Evolutionary conservation across 768 basidiomycete species (phyloP).

Genomic region (Termitomyces eurrhizus): DNA sequence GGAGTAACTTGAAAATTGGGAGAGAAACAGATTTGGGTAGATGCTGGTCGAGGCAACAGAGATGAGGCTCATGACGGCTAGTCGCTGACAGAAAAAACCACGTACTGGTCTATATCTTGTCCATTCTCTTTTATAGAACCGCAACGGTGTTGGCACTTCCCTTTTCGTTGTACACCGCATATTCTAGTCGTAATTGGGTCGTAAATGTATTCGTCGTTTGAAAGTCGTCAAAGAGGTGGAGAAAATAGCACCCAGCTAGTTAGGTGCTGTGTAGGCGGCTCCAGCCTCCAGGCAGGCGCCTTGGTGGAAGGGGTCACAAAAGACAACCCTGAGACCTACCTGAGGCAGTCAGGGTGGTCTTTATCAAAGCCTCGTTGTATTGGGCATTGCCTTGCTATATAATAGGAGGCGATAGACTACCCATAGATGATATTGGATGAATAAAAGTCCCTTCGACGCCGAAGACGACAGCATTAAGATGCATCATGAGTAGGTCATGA

Average conservation of each 20-base stretch:
- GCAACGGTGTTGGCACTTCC: conserved; percentile 15
- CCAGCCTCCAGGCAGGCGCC: conserved; percentile 1
- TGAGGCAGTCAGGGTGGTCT: conserved; percentile 6
- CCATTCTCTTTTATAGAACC: conserved; percentile 38
- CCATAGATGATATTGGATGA: neutral
- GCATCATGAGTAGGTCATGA: neutral
- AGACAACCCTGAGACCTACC: conserved; percentile 6
- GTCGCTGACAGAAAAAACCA: neutral
- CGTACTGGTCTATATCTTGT: conserved; percentile 37
- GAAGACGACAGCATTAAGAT: neutral
- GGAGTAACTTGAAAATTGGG: conserved; percentile 40
- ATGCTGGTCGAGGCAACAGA: conserved; percentile 25
- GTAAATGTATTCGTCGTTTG: neutral
- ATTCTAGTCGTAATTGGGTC: neutral
- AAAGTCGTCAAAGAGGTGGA: neutral
- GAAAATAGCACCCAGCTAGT: neutral
- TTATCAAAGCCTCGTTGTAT: conserved; percentile 5
- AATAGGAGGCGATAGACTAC: neutral
- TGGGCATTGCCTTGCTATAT: neutral
- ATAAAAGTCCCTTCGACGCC: neutral
- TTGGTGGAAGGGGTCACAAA: neutral
- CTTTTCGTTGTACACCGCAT: conserved; percentile 3
- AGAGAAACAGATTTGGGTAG: conserved; percentile 43
- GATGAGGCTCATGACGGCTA: conserved; percentile 10
- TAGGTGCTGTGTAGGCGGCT: neutral